Percentiles rank a stretch among this genome's conserved stretches.
Evolutionary conservation across 495 filamentous ascomycete species (phyloP).

Genomic region (Parachaetomium inaequale): DNA sequence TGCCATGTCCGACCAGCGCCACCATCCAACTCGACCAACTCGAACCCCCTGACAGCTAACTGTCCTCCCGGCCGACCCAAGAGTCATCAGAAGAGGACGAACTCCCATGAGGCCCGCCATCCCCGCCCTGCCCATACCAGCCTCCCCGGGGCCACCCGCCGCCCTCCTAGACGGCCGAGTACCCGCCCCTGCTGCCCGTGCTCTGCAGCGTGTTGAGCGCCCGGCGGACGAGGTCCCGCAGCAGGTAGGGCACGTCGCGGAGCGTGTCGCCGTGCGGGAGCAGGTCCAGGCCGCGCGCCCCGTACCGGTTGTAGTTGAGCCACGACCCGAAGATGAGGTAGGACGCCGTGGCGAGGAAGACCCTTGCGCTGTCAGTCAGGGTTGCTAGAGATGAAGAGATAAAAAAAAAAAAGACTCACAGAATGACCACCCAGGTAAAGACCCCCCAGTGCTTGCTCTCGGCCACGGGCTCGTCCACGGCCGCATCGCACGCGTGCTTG

Average conservation of each 20-base stretch:
- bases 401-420: constrained; percentile 62
- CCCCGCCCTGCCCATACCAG: background rate
- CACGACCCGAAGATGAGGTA: constrained; percentile 98
- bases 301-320: constrained; percentile 98
- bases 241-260: constrained; percentile 84
- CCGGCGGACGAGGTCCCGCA: constrained; percentile 78
- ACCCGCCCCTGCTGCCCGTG: constrained; percentile 75
- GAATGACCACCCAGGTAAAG: constrained; percentile 95
- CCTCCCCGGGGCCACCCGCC: background rate
- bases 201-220: constrained; percentile 83
- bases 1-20: background rate
- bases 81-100: too few relatives aligned
- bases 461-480: constrained; percentile 39
- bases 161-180: constrained; percentile 74
- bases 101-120: too few relatives aligned
- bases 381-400: background rate
- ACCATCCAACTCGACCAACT: background rate
- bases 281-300: constrained; percentile 91
- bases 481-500: constrained; percentile 71
- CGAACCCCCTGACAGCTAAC: background rate
- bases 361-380: constrained; percentile 41
- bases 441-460: constrained; percentile 70
- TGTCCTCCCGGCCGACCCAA: too few relatives aligned
- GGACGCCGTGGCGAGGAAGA: constrained; percentile 79
- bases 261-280: constrained; percentile 91